Conservation (phyloP, 2,329 filamentous ascomycete genomes). For the Akanthomyces uredinophilus region DNA sequence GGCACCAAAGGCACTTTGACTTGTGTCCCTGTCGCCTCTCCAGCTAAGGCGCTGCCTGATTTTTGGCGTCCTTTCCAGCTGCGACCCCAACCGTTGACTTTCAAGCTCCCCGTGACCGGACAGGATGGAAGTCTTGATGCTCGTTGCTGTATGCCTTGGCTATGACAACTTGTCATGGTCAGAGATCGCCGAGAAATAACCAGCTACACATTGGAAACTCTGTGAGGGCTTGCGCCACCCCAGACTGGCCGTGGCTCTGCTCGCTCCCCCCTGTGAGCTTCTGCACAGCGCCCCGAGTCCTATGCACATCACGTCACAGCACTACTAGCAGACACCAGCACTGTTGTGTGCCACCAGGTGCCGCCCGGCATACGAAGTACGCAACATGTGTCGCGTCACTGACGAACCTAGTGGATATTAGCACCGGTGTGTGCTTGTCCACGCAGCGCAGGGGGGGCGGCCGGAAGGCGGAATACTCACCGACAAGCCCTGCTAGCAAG, state of each 20-base stretch:
- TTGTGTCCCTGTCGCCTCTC: not conserved
- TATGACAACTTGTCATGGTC: not conserved
- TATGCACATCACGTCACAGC: not conserved
- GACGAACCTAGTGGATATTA: not conserved
- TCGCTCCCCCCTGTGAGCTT: not conserved
- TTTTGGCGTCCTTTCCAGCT: constrained; percentile 1
- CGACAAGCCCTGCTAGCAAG: constrained; percentile 2
- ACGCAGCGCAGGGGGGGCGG: not conserved
- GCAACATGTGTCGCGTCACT: constrained; percentile 5
- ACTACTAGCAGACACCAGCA: not conserved
- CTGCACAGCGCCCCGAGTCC: not conserved
- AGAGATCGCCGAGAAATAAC: not conserved
- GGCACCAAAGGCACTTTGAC: not conserved
- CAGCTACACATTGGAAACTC: not conserved
- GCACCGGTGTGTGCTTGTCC: not conserved
- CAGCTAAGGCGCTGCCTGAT: constrained; percentile 10
- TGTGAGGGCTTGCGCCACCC: not conserved
- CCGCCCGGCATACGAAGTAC: constrained; percentile 4
- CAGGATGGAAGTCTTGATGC: not conserved
- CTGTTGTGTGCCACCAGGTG: not conserved
- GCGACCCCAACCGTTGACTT: not conserved
- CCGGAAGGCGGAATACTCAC: constrained; percentile 1
- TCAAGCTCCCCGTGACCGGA: not conserved
- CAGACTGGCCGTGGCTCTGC: not conserved
- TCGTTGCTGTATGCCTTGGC: not conserved